Evolutionary conservation across 352 stramenopile genomes (phyloP).

Genomic region (Stramenopiles sp.): DNA sequence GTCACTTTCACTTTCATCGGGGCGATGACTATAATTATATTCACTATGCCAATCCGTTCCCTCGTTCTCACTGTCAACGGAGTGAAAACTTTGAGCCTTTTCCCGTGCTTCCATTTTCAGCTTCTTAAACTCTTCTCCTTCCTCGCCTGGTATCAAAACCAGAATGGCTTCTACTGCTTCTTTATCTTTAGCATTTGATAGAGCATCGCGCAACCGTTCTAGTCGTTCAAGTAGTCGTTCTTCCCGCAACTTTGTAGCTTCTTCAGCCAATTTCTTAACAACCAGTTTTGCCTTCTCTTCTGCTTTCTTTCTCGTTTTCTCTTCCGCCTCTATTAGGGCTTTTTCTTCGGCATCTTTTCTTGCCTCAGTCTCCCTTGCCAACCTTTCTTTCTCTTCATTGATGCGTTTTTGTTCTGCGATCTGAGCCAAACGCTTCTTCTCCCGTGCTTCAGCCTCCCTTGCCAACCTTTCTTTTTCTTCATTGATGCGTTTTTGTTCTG

Average conservation of each 20-base stretch:
- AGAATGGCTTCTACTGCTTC: neutral
- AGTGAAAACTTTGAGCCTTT: neutral
- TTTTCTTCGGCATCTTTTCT: no score
- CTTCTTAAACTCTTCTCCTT: neutral
- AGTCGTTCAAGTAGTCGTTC: neutral
- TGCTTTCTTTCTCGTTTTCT: neutral
- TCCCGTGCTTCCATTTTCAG: neutral
- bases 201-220: neutral
- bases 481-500: no score
- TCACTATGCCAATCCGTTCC: no score
- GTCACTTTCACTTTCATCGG: no score
- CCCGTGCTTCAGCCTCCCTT: no score
- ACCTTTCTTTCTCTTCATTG: no score
- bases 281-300: neutral
- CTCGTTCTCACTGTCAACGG: neutral
- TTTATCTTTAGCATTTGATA: neutral
- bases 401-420: no score
- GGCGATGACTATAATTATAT: no score
- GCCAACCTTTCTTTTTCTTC: no score
- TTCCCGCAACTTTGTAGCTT: no score
- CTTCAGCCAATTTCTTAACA: neutral
- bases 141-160: neutral
- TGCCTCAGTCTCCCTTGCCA: no score
- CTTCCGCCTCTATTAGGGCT: neutral
- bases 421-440: no score